Base-by-base conservation (phyloP, 129 eudicot genomes). In the Flaveria trinervia region DNA sequence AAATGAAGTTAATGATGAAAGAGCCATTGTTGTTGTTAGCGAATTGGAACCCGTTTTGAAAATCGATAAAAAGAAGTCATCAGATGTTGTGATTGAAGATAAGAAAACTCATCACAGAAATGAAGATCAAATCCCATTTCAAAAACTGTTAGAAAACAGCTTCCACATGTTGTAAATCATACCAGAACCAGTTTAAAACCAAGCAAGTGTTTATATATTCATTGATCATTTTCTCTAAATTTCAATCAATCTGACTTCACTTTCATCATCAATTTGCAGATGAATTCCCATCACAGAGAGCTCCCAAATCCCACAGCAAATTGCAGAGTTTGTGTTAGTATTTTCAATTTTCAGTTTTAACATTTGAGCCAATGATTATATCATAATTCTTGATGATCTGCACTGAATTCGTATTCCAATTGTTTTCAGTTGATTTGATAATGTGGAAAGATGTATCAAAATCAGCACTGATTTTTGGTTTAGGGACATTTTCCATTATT, bases 401-500 rank as follows among this genome's bases (percentile, higher is more conserved):
- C 43, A 74, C 41, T 60, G 10, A 12, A 17, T 54, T 54, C 49
- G 25, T 18, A 11, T 84, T 33, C 12, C 26, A 25, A 48, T 69
- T 70, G 70, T 54, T 74, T 67, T 76, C 95, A 93, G 98, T 84
- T 80, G 98, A 93, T 77, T 75, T 93, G 55, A 83, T 93, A 18
- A 90, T 93, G 97, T 93, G 98, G 98, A 90, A 70, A 65, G 95
- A 93, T 79, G 88, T 68, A 77, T 88, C 98, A 46, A 93, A 84
- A 84, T 85, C 98, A 65, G 92, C 97, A 80, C 83, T 93, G 48
- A 33, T 88, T 11, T 93, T 93, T 80, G 98, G 98, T 30, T 59
- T 90, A 16, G 98, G 98, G 41, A 81, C 96, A 68, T 93, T 93
- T 85, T 55, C 85, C 20, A 88, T 90, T 68, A 62, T 90, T 62